Evolutionary conservation across 2,329 filamentous ascomycete species (phyloP).

Genomic region (Arthroderma sp.): DNA sequence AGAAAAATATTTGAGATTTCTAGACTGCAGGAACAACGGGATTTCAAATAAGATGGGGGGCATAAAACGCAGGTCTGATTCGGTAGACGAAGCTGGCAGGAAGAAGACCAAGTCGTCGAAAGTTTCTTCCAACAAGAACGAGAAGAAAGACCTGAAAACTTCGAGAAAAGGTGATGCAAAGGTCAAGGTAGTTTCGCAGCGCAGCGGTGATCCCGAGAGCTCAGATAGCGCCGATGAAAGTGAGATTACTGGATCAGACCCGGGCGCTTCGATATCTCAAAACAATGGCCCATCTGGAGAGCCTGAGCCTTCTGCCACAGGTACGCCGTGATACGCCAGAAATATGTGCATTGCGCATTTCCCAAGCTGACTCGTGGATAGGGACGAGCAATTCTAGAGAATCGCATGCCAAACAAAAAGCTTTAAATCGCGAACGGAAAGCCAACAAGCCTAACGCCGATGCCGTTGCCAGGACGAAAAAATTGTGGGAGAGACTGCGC

Average conservation of each 20-base stretch:
- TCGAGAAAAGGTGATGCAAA: background rate
- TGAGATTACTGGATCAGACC: background rate
- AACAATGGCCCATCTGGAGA: background rate
- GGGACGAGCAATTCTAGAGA: slow-evolving; percentile 56
- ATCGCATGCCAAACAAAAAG: slow-evolving; percentile 86
- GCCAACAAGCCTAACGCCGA: slow-evolving; percentile 87
- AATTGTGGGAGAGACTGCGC: slow-evolving; percentile 89
- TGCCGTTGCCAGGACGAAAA: slow-evolving; percentile 76
- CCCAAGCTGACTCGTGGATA: too few species aligned
- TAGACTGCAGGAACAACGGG: background rate
- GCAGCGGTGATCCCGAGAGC: background rate
- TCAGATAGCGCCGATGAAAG: background rate
- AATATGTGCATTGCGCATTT: too few species aligned
- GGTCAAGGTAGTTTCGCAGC: too few species aligned
- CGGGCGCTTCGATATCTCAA: background rate
- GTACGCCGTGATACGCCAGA: too few species aligned
- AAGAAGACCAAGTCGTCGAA: slow-evolving; percentile 28
- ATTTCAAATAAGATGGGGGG: slow-evolving; percentile 22
- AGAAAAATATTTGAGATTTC: slow-evolving; percentile 18
- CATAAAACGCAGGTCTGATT: slow-evolving; percentile 28
- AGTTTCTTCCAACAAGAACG: slow-evolving; percentile 17
- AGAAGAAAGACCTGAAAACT: slow-evolving; percentile 11
- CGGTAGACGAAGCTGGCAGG: slow-evolving; percentile 25
- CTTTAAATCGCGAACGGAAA: slow-evolving; percentile 75
- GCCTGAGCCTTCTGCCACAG: background rate